Base-by-base conservation (phyloP, 1,284 basidiomycete species). In the Irpex lacteus region DNA sequence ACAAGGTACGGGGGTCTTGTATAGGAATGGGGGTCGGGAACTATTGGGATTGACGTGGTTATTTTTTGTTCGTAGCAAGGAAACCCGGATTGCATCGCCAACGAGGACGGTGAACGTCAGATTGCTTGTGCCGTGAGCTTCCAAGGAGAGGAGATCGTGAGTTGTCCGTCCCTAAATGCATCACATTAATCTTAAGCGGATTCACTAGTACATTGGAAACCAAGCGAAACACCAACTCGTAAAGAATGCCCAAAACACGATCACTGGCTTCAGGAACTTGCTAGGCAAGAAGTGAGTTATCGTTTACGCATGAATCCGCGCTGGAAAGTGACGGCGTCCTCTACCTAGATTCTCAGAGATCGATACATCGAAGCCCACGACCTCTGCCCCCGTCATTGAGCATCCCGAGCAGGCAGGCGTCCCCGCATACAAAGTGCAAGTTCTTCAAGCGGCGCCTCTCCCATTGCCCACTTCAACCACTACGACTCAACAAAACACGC, bases 21-120 rank as follows among this genome's bases (percentile, higher is more conserved):
- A 11, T 26, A 21, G 9, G 19, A 7, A 2, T 56, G 21, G 26
- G 44, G 49, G 50, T 21, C 21, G 4, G 4, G 26, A 4, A 26
- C 4, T 4, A 26, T 26, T 26, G 26, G 26, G 26, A 26, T 26
- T 26, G 26, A 9, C 4, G 40, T 44, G 15, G 4, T 15, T 44
- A 2, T 44, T 44, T 5, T 44, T 44, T 44, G 2, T 44, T 44
- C 61, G 47, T 70, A 95, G 93, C 94, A 96, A 78, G 94, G 94
- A 26, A 81, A 91, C 53, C 89, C 96, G 38, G 92, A 94, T 74
- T 96, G 94, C 75, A 98, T 99, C 68, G 97, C 97, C 26, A 98
- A 98, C 77, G 96, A 99, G 77, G 97, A 98, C 73, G 97, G 97
- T 58, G 97, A 98, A 76, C 90, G 97, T 50, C 98, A 99, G 80